phyloP scores from a whole-genome alignment of 208 protist genomes.

The Spongospora subterranea region DNA sequence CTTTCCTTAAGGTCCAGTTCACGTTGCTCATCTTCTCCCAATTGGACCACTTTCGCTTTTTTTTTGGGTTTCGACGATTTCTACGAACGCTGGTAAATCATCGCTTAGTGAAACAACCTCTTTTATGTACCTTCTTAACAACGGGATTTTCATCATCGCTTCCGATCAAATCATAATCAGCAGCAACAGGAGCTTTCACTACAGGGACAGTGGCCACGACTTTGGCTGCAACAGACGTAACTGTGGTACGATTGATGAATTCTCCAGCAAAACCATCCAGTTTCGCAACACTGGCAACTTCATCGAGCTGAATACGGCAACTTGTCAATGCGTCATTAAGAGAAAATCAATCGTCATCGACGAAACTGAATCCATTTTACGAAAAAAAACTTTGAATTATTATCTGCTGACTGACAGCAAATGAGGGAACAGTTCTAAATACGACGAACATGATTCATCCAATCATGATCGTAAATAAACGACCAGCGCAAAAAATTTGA shows the following conservation, averaged over 20 bases:
- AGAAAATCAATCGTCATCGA: background rate
- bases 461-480: background rate
- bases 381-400: too few species aligned
- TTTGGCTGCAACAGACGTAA: background rate
- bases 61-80: background rate
- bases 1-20: slow-evolving; percentile 58
- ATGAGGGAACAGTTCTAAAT: background rate
- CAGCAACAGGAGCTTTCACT: too few species aligned
- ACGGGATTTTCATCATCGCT: background rate
- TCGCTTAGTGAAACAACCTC: background rate
- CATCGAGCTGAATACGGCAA: background rate
- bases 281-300: background rate
- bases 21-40: background rate
- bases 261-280: background rate
- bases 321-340: background rate
- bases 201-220: background rate
- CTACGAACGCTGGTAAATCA: background rate
- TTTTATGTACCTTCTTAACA: background rate
- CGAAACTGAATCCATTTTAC: too few species aligned
- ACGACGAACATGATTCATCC: background rate
- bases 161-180: background rate
- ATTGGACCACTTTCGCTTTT: background rate
- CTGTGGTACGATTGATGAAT: background rate
- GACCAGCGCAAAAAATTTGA: background rate
- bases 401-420: background rate